Evolutionary conservation across 148 eudicot species (phyloP), one percentile per base, ranked within the genome.

Genomic region (Polygonum maritimum): DNA sequence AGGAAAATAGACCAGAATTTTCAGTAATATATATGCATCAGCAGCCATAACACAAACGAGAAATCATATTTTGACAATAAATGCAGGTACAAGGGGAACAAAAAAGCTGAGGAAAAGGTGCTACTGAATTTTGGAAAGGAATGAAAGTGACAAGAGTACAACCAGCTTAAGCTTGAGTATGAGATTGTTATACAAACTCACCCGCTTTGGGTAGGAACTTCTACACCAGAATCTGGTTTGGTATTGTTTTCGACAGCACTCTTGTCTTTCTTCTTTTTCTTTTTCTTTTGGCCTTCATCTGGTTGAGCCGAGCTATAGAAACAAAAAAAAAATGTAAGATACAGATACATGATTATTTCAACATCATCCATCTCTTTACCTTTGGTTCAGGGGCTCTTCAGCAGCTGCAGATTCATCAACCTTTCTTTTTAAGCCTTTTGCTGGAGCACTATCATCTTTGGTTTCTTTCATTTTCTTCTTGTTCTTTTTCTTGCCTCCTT

Each of bases 351-450:
- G 47, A n/a, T 47, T 26, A 26, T 26, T 26, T 3, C 44, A 26
- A 33, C 40, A 3, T 5, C 33, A n/a, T 47, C 44, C 47, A 76
- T 54, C 3, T 49, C 21, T 60, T 60, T 54, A 94, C 97, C 97
- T 21, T 9, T 21, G 11, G 31, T 33, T 88, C 84, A 78, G 76
- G 7, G 79, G 79, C 76, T 86, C 82, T 55, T 72, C 82, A 77
- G 78, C 87, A 80, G 54, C 48, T 21, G 76, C 81, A 57, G 82
- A 65, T 79, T 81, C 84, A 74, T 86, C 86, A 48, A 80, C 81
- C 80, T 91, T 94, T 73, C 98, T 83, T 85, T 93, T 91, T 49
- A 85, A 80, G 63, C 74, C 85, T 65, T 76, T 85, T 19, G 62
- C 77, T 45, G 18, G 48, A 69, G 21, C 82, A 57, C 22, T 65